Evolutionary conservation across 140 eudicot species (phyloP).

Genomic region (Ambrosia hybrid): DNA sequence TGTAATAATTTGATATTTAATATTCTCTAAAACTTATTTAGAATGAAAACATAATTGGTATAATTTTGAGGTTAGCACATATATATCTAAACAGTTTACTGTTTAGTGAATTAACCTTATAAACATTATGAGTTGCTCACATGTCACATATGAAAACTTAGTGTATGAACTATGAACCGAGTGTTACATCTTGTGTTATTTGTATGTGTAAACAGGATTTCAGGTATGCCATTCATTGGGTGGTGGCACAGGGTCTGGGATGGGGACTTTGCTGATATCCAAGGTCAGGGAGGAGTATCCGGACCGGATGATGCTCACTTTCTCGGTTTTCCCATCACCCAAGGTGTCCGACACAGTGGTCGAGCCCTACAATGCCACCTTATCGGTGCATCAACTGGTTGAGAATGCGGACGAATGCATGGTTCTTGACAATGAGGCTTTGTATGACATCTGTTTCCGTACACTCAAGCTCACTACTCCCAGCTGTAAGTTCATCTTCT

Average conservation of each 20-base stretch:
- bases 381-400: constrained; percentile 65
- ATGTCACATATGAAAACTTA: constrained; percentile 6
- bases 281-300: constrained; percentile 73
- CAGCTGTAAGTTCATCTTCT: constrained; percentile 53
- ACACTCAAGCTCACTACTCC: constrained; percentile 73
- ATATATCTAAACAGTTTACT: not conserved
- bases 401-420: constrained; percentile 72
- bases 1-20: not conserved
- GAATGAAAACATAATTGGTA: not conserved
- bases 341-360: constrained; percentile 77
- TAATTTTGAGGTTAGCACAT: not conserved
- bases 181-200: constrained; percentile 14
- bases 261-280: constrained; percentile 63
- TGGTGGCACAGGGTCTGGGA: constrained; percentile 73
- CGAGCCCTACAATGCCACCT: constrained; percentile 67
- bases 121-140: not conserved
- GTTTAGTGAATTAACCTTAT: constrained; percentile 1
- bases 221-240: constrained; percentile 67
- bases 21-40: not conserved
- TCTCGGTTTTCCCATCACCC: constrained; percentile 66
- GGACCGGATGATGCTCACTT: constrained; percentile 68
- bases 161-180: constrained; percentile 15
- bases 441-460: constrained; percentile 59
- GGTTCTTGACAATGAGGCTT: constrained; percentile 64
- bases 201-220: constrained; percentile 41